Base-by-base conservation (phyloP, 208 protist species). In the Trypanosoma avium region DNA sequence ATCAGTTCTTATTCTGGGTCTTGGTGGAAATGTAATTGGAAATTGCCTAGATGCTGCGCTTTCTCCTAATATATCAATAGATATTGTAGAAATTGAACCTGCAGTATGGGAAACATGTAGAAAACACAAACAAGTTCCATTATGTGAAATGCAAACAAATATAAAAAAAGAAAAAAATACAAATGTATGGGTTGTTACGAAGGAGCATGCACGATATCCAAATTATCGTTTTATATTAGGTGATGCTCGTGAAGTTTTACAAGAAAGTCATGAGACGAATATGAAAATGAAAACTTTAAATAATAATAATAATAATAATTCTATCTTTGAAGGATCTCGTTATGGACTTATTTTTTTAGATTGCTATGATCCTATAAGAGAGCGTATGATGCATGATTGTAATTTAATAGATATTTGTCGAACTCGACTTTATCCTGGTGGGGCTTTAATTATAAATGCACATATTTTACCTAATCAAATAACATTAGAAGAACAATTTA, bases 1-100 rank as follows among this genome's bases (percentile, higher is more conserved):
- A 3, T 42, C 36, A 13, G 77, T 94, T n/a, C 71, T 94, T 21
- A 56, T 94, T 29, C 66, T 94, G 13, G 88, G 88, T 0, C 74
- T 94, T 1, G 88, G 88, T 12, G 88, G 84, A 15, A 94, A 94
- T 59, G 88, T 88, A 15, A 60, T 94, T 65, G 88, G 84, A n/a
- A 70, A 67, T 46, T 94, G 79, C 36, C 70, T 94, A 3, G 82
- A 94, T 53, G 38, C 55, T 1, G 40, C 82, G 4, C 69, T 91
- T 32, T 61, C 84, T 0, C 6, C 73, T 13, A 52, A 55, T 15
- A 75, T 91, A 5, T 58, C 58, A n/a, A 61, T 94, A 33, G 84
- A 94, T 61, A 53, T 89, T 2, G 84, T 94, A 43, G 88, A 94
- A 61, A 57, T 94, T 54, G 88, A 94, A 61, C 88, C 82, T 2